phyloP scores from a whole-genome alignment of 805 yeast genomes.

The Suhomyces canberraensis region DNA sequence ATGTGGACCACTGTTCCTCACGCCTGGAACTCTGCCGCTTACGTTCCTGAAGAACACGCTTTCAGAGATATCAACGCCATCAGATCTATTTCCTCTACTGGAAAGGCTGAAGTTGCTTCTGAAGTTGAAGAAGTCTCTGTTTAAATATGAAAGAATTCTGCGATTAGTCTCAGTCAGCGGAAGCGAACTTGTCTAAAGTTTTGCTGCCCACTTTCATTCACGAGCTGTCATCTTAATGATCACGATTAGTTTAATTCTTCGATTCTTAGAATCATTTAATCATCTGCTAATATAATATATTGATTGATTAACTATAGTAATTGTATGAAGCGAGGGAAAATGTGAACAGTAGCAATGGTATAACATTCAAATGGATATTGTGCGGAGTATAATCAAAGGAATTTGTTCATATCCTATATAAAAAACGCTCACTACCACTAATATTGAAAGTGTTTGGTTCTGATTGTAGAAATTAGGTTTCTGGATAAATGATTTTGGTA shows the following conservation, averaged over 20 bases:
- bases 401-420: too few species aligned
- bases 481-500: too few species aligned
- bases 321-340: too few species aligned
- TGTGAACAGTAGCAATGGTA: too few species aligned
- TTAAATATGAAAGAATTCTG: constrained; percentile 5
- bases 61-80: constrained; percentile 24
- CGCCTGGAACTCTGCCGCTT: constrained; percentile 33
- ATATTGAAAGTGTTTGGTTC: too few species aligned
- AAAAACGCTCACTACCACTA: too few species aligned
- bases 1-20: constrained; percentile 30
- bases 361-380: too few species aligned
- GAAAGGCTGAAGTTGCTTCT: constrained; percentile 24
- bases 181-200: neutral
- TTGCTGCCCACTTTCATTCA: neutral
- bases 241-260: constrained; percentile 2
- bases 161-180: neutral
- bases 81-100: constrained; percentile 11
- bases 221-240: neutral
- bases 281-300: neutral
- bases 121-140: constrained; percentile 29
- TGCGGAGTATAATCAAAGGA: too few species aligned
- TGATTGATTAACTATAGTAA: neutral
- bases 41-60: constrained; percentile 34
- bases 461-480: too few species aligned
- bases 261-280: constrained; percentile 1